A percentile compares a stretch with the other conserved stretches of the same genome.
These are phyloP conservation scores for Coffea humblotiana DNA, from an alignment of 305 asterid genomes.

Conservation along the genomic window DNA sequence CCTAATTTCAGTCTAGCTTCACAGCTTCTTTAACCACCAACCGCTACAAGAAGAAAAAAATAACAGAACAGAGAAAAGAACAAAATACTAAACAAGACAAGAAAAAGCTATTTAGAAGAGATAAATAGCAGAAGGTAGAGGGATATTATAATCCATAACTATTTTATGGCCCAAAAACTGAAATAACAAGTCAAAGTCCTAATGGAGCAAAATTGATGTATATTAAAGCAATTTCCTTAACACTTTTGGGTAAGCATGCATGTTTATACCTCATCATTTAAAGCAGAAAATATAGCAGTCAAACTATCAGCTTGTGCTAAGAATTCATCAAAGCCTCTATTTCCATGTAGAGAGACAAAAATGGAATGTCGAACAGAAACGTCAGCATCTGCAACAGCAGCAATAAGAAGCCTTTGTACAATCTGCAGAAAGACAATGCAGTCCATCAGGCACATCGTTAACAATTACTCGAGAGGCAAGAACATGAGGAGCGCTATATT, in stretches of 20 bases:
- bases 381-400: slow-evolving; percentile 97
- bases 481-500: background rate
- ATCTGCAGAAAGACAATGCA: slow-evolving; percentile 47
- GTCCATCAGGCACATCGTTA: background rate
- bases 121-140: background rate
- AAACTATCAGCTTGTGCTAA: slow-evolving; percentile 97
- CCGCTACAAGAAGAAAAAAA: background rate
- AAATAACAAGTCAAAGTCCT: background rate
- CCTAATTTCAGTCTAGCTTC: background rate
- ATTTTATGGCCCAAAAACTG: background rate
- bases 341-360: slow-evolving; percentile 74
- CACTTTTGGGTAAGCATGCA: background rate
- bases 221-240: background rate
- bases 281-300: slow-evolving; percentile 94
- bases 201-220: background rate
- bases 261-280: slow-evolving; percentile 84
- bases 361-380: slow-evolving; percentile 87
- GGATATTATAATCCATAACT: background rate
- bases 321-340: slow-evolving; percentile 85
- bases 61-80: background rate
- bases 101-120: background rate
- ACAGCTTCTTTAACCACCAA: background rate
- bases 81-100: background rate
- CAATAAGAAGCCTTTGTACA: slow-evolving; percentile 81
- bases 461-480: background rate